A percentile compares a stretch with the other conserved stretches of the same genome.
phyloP scores from a whole-genome alignment of 1,284 basidiomycete genomes.

The Leccinum holopus region DNA sequence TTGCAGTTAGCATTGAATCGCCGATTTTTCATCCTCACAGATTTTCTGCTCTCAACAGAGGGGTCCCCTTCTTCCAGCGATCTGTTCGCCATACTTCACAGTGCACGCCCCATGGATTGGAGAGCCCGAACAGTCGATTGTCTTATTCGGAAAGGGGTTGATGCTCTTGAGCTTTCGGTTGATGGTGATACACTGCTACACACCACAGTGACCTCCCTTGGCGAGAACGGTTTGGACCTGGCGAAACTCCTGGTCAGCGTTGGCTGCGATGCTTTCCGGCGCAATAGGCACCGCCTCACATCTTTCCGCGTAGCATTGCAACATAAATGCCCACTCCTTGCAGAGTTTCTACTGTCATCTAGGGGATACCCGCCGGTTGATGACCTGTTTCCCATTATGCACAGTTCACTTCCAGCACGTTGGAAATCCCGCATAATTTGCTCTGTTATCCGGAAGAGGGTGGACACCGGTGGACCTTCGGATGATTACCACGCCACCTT shows the following conservation, averaged over 20 bases:
- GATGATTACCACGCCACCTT: not conserved
- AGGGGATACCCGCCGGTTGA: not conserved
- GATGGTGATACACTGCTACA: conserved; percentile 2
- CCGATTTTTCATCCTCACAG: not conserved
- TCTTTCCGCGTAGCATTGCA: not conserved
- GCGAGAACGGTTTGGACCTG: not conserved
- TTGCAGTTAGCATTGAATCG: not conserved
- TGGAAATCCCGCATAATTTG: not conserved
- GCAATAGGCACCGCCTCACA: not conserved
- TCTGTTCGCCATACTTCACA: not conserved
- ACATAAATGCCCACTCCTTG: not conserved
- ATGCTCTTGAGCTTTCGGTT: not conserved
- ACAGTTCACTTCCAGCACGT: not conserved
- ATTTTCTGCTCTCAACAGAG: not conserved
- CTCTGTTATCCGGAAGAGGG: not conserved
- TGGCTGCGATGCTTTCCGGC: not conserved
- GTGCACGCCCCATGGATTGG: not conserved
- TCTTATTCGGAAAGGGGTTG: not conserved
- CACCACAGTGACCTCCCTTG: not conserved
- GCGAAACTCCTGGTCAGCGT: not conserved
- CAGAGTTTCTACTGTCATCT: conserved; percentile 1
- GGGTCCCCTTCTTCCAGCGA: not conserved
- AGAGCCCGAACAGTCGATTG: not conserved
- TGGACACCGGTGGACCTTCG: not conserved
- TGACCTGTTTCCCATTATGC: not conserved